phyloP scores from a whole-genome alignment of 331 rosid genomes.

The Quercus tomentella region DNA sequence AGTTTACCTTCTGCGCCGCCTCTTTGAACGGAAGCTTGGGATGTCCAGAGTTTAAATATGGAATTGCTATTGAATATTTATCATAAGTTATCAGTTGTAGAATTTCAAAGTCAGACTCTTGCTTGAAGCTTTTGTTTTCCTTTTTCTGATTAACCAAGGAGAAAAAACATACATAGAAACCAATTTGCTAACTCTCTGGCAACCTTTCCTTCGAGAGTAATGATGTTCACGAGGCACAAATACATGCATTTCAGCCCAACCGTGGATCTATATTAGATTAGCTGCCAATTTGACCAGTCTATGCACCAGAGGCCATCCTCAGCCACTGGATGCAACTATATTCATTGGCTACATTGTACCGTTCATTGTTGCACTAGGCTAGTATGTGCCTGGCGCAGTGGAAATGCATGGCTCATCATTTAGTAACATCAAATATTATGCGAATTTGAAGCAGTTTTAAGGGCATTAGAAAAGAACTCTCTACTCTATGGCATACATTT shows the following conservation, averaged over 20 bases:
- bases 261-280: background rate
- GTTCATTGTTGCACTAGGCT: no score
- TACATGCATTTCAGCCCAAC: slow-evolving; percentile 1
- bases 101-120: background rate
- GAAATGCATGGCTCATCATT: background rate
- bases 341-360: no score
- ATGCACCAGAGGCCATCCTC: background rate
- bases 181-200: slow-evolving; percentile 1
- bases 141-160: background rate
- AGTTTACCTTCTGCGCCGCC: slow-evolving; percentile 61
- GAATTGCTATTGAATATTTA: background rate
- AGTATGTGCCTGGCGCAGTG: no score
- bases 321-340: no score
- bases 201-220: background rate
- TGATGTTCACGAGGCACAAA: slow-evolving; percentile 1
- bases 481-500: no score
- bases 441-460: no score
- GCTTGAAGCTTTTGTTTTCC: background rate
- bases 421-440: no score
- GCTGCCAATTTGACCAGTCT: background rate
- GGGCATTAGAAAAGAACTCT: no score
- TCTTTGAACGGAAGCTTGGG: slow-evolving; percentile 51
- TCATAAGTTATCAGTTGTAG: background rate
- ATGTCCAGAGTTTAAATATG: slow-evolving; percentile 26
- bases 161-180: background rate